Conservation (phyloP, 768 basidiomycete species). For the Pulveroboletus ravenelii region DNA sequence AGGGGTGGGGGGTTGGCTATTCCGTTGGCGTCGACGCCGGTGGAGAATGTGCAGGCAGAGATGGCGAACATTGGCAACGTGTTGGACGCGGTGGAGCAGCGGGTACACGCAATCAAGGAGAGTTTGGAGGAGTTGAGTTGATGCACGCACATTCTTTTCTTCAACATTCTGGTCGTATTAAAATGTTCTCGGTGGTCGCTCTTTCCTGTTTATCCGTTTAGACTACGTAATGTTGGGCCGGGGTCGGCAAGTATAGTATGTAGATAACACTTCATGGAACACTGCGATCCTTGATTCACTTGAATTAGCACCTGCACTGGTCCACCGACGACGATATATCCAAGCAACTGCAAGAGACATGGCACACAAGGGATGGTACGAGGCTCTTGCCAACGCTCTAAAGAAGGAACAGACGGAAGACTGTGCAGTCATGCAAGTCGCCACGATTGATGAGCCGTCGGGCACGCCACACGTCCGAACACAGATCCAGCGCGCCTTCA, state of each 20-base stretch:
- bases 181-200: background rate
- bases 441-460: conserved; percentile 21
- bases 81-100: conserved; percentile 56
- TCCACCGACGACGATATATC: too few species aligned
- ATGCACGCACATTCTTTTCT: background rate
- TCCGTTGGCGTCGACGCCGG: conserved; percentile 17
- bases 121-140: conserved; percentile 35
- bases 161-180: background rate
- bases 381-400: conserved; percentile 40
- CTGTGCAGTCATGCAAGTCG: conserved; percentile 51
- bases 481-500: conserved; percentile 55
- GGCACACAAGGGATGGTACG: conserved; percentile 41
- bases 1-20: conserved; percentile 11
- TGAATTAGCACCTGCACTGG: too few species aligned
- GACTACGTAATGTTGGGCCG: background rate
- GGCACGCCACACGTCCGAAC: conserved; percentile 59
- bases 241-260: too few species aligned
- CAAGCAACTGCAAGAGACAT: background rate
- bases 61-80: conserved; percentile 42
- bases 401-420: conserved; percentile 23
- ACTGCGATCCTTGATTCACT: too few species aligned
- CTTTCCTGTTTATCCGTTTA: background rate
- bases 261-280: too few species aligned
- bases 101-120: conserved; percentile 46
- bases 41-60: conserved; percentile 43